A percentile compares a stretch with the other conserved stretches of the same genome.
Evolutionary conservation across 2,329 filamentous ascomycete species (phyloP).

Genomic region (Neopestalotiopsis sp.): DNA sequence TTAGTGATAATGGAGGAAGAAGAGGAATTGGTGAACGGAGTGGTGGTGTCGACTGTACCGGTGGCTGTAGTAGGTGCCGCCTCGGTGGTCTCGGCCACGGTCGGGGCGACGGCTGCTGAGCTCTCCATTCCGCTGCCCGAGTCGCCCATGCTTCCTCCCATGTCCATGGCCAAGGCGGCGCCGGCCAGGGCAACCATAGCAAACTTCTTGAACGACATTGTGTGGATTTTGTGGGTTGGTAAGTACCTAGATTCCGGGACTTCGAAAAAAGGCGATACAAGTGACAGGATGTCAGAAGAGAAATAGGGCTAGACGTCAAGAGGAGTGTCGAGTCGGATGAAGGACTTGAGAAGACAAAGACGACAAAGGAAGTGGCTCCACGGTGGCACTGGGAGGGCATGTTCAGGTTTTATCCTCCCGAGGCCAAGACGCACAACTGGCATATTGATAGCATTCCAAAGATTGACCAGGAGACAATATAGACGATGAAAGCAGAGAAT

Average conservation of each 20-base stretch:
- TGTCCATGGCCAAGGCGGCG: conserved; percentile 28
- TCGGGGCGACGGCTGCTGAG: conserved; percentile 17
- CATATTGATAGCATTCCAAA: conserved; percentile 24
- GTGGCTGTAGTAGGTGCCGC: conserved; percentile 18
- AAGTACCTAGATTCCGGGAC: background rate
- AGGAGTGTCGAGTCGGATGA: conserved; percentile 22
- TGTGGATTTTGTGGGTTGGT: conserved; percentile 14
- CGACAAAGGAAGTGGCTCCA: conserved; percentile 20
- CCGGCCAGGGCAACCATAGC: conserved; percentile 29
- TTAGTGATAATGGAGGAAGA: conserved; percentile 1
- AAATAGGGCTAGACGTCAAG: background rate
- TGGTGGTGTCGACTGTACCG: conserved; percentile 6
- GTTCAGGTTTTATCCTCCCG: conserved; percentile 25
- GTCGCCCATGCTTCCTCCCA: conserved; percentile 16
- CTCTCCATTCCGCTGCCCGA: conserved; percentile 16
- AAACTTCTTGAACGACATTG: conserved; percentile 31
- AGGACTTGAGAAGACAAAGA: conserved; percentile 28
- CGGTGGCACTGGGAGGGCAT: conserved; percentile 9
- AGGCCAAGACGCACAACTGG: conserved; percentile 15
- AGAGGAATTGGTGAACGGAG: conserved; percentile 5
- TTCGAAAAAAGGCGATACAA: conserved; percentile 7
- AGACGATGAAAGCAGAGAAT: conserved; percentile 27
- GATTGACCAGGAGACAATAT: conserved; percentile 14
- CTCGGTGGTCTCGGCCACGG: conserved; percentile 1
- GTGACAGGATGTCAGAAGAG: background rate